Conservation (phyloP, 1,139 yeast genomes). For the Saccharomyces hybrid region DNA sequence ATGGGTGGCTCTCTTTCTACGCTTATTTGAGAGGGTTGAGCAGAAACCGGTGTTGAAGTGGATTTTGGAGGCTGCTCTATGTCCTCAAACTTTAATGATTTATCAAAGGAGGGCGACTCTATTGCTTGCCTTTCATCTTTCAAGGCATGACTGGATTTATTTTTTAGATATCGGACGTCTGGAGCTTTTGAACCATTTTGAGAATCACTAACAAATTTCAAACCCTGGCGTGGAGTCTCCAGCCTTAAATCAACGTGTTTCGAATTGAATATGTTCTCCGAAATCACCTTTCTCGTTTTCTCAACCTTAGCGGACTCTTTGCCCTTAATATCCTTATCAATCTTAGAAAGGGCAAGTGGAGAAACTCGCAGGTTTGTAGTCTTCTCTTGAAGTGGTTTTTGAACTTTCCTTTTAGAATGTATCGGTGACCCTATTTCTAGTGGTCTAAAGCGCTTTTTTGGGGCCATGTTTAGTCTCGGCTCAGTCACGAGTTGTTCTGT, state of each 20-base stretch:
- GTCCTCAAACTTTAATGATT: conserved; percentile 31
- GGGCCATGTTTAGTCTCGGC: background rate
- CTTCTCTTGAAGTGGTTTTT: background rate
- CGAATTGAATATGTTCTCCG: background rate
- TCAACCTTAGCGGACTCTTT: background rate
- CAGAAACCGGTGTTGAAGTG: conserved; percentile 32
- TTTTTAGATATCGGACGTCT: background rate
- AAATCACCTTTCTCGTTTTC: background rate
- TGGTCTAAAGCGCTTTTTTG: background rate
- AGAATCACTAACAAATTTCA: background rate
- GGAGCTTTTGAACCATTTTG: background rate
- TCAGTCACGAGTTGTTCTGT: background rate
- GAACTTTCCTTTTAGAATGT: background rate
- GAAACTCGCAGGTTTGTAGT: background rate
- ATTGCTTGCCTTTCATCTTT: conserved; percentile 4
- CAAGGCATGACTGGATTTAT: background rate
- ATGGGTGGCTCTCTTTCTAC: background rate
- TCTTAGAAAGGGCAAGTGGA: background rate
- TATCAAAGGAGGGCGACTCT: conserved; percentile 4
- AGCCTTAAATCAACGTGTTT: background rate
- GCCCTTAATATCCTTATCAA: background rate
- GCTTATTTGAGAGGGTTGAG: background rate
- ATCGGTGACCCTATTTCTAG: background rate
- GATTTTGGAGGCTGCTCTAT: conserved; percentile 34
- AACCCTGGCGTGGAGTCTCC: background rate